Evolutionary conservation across 148 eudicot genomes (phyloP).

Genomic region (Silene conica): DNA sequence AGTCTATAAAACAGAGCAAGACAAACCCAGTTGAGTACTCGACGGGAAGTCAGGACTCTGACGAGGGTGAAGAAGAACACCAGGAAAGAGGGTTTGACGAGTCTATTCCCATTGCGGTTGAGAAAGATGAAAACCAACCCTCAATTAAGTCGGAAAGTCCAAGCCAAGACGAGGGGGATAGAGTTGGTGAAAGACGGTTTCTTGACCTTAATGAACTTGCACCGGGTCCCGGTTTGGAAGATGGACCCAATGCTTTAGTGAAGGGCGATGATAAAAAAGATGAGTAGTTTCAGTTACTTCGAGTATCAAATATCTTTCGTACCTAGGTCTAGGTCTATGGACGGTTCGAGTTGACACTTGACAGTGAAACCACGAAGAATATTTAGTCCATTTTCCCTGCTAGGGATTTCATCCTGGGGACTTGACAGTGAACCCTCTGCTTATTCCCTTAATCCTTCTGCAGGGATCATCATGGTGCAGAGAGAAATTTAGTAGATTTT

Average conservation of each 20-base stretch:
- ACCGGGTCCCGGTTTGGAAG: slow-evolving; percentile 83
- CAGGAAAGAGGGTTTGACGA: slow-evolving; percentile 30
- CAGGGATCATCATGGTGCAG: slow-evolving; percentile 12
- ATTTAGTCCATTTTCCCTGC: slow-evolving; percentile 3
- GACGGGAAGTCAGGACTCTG: slow-evolving; percentile 47
- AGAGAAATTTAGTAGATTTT: slow-evolving; percentile 18
- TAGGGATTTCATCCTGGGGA: background rate
- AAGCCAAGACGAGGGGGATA: slow-evolving; percentile 38
- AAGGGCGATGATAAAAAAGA: slow-evolving; percentile 51
- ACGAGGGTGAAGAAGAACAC: slow-evolving; percentile 42
- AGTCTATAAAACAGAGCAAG: slow-evolving; percentile 41
- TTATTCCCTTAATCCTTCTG: too few species aligned
- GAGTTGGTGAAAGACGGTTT: slow-evolving; percentile 47
- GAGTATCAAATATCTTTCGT: background rate
- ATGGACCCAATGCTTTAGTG: slow-evolving; percentile 51
- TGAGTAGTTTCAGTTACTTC: slow-evolving; percentile 19
- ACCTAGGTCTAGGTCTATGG: background rate
- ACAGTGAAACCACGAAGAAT: slow-evolving; percentile 3
- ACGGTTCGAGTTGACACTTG: background rate
- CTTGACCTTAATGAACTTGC: slow-evolving; percentile 91
- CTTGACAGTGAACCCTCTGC: too few species aligned
- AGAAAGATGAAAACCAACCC: slow-evolving; percentile 28
- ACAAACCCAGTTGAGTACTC: slow-evolving; percentile 48
- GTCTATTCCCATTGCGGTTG: slow-evolving; percentile 30
- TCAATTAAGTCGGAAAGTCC: slow-evolving; percentile 30